phyloP scores from a whole-genome alignment of 164 flowering plant genomes.

The Santalum album region DNA sequence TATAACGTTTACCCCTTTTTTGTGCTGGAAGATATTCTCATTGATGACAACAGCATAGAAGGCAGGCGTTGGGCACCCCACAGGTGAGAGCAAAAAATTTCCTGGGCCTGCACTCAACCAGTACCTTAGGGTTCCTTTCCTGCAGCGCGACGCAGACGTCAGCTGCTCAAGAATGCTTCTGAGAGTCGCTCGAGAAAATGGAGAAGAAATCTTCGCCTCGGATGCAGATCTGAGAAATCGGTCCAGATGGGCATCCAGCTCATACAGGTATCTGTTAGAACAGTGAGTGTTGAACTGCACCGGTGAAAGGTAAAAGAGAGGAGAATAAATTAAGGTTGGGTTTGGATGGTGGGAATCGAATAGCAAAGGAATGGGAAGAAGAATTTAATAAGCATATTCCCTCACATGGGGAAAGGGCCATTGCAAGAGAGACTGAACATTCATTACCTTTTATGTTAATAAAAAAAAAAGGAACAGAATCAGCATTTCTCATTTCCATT shows the following conservation, averaged over 20 bases:
- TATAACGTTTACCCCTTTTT: slow-evolving; percentile 59
- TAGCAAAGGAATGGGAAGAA: too few species aligned
- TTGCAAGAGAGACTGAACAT: too few species aligned
- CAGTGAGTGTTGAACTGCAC: too few species aligned
- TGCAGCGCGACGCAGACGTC: slow-evolving; percentile 65
- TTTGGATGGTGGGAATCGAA: too few species aligned
- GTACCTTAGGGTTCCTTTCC: slow-evolving; percentile 69
- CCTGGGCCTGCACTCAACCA: slow-evolving; percentile 92
- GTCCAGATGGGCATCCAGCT: slow-evolving; percentile 80
- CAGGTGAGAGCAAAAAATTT: slow-evolving; percentile 70
- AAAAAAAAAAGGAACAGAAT: too few species aligned
- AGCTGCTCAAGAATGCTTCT: slow-evolving; percentile 67
- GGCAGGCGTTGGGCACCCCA: slow-evolving; percentile 40
- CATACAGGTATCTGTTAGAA: slow-evolving; percentile 68
- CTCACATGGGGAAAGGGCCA: too few species aligned
- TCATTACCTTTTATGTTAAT: too few species aligned
- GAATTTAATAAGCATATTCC: too few species aligned
- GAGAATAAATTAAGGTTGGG: too few species aligned
- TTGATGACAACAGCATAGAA: slow-evolving; percentile 83
- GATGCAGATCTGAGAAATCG: slow-evolving; percentile 74
- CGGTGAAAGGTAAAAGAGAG: background rate
- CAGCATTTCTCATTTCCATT: too few species aligned
- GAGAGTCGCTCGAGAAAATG: slow-evolving; percentile 52
- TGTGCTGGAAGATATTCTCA: slow-evolving; percentile 49
- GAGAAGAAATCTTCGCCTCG: slow-evolving; percentile 56